Conservation (phyloP, 805 yeast genomes). For the Candida methanosorbosa region DNA sequence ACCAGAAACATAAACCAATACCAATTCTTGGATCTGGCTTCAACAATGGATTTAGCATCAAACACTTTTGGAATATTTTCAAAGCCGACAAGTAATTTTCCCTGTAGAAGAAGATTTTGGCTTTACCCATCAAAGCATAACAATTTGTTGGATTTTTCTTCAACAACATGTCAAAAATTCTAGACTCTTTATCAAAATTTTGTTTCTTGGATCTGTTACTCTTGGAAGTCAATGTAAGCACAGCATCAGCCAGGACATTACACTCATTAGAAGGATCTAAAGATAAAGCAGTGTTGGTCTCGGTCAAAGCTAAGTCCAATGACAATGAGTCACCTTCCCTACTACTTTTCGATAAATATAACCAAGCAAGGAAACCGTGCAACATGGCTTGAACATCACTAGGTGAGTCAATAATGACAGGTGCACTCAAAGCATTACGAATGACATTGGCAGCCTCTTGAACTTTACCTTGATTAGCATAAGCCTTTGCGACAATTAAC, state of each 20-base stretch:
- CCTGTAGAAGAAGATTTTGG: conserved; percentile 67
- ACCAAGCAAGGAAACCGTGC: conserved; percentile 67
- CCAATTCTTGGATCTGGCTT: conserved; percentile 94
- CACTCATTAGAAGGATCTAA: conserved; percentile 37
- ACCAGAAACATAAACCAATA: conserved; percentile 91
- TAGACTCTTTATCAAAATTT: conserved; percentile 62
- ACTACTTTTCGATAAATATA: conserved; percentile 41
- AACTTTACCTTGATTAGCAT: conserved; percentile 50
- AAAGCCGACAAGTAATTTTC: conserved; percentile 68
- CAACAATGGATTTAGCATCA: conserved; percentile 66
- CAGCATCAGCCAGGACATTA: conserved; percentile 59
- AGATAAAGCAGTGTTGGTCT: conserved; percentile 36
- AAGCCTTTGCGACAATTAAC: conserved; percentile 78
- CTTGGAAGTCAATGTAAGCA: conserved; percentile 50
- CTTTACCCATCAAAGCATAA: conserved; percentile 75
- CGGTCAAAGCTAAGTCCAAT: conserved; percentile 19
- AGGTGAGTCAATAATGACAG: conserved; percentile 21
- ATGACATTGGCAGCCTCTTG: conserved; percentile 60
- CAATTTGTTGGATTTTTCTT: conserved; percentile 51
- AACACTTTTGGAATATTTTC: conserved; percentile 74
- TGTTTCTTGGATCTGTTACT: conserved; percentile 50
- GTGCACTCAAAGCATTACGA: conserved; percentile 44
- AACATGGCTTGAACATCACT: conserved; percentile 41
- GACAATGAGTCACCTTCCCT: conserved; percentile 11
- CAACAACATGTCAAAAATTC: conserved; percentile 55